Evolutionary conservation across 495 filamentous ascomycete genomes (phyloP).

Genomic region (Penicillium bialowiezense): DNA sequence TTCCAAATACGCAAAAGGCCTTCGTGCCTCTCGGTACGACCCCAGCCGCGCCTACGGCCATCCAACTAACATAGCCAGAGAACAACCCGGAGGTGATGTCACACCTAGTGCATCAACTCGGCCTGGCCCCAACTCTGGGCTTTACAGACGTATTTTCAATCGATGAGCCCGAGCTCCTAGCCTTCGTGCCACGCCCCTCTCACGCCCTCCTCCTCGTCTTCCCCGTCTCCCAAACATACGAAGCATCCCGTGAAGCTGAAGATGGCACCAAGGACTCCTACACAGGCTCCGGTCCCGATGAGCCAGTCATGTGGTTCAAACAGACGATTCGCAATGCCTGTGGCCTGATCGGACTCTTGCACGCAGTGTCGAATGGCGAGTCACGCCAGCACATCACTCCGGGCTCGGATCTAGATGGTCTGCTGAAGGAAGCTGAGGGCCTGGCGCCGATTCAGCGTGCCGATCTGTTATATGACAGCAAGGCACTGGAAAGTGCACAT

Average conservation of each 20-base stretch:
- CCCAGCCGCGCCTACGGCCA: background rate
- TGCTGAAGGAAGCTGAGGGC: constrained; percentile 45
- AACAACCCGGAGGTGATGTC: constrained; percentile 83
- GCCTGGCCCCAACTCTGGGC: constrained; percentile 60
- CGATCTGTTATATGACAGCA: constrained; percentile 68
- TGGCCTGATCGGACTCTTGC: constrained; percentile 78
- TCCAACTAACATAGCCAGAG: constrained; percentile 35
- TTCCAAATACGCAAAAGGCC: constrained; percentile 40
- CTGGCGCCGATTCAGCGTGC: constrained; percentile 56
- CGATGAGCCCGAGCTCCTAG: constrained; percentile 72
- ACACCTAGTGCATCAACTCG: constrained; percentile 69
- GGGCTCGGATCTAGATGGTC: constrained; percentile 43
- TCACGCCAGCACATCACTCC: constrained; percentile 40
- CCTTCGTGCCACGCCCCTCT: constrained; percentile 79
- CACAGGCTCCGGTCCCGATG: constrained; percentile 44
- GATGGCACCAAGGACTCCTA: constrained; percentile 55
- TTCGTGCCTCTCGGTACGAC: constrained; percentile 47
- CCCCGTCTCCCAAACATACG: constrained; percentile 70
- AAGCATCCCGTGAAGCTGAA: constrained; percentile 61
- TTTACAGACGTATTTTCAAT: constrained; percentile 86
- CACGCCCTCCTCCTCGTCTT: constrained; percentile 83
- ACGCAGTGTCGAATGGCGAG: constrained; percentile 66
- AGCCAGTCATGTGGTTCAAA: constrained; percentile 82
- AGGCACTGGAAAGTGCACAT: constrained; percentile 70
- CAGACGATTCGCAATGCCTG: constrained; percentile 89